Evolutionary conservation across 176 grass and related monocot genomes (phyloP), one percentile per base, ranked within the genome.

Genomic region (Rhynchospora pubera): DNA sequence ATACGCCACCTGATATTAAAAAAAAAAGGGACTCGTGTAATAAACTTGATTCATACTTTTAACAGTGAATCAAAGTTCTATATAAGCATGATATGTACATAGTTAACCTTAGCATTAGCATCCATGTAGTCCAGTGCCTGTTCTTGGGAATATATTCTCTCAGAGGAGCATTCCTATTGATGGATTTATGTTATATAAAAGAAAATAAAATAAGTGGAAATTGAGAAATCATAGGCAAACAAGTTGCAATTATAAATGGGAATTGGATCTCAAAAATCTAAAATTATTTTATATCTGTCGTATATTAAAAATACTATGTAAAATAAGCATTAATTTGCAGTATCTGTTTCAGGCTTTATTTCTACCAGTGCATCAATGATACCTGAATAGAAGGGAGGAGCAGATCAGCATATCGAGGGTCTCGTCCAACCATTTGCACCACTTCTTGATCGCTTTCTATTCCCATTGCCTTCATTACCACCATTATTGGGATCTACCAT

Each of bases 391-490:
- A 98, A 77, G 72, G 72, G 72, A 77, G 72, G 78, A 98, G 84
- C 8, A 98, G 89, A 72, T 87, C 88, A 68, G 68, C 85, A 19
- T 94, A 98, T 86, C 79, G 87, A 86, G 92, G 95, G 89, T 98
- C 84, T 66, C 95, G 92, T 85, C 95, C 95, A 62, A 98, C 87
- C 90, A 98, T 93, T 88, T 98, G 95, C 70, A 93, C 95, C 72
- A 91, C 76, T 63, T 98, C 95, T 88, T 94, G 92, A 82, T 98
- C 95, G 63, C 92, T 98, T 93, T 94, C 92, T 84, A 89, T 93
- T 79, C 95, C 95, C 95, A 98, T 94, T n/a, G 95, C 92, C 87
- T 93, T 98, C 92, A 98, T 93, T 67, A 98, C 88, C 82, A 93
- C 90, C 82, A 98, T 85, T 78, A 98, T 94, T 85, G 95, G 90